Base-by-base conservation (phyloP, 495 filamentous ascomycete species). In the Massariosphaeria phaeospora region DNA sequence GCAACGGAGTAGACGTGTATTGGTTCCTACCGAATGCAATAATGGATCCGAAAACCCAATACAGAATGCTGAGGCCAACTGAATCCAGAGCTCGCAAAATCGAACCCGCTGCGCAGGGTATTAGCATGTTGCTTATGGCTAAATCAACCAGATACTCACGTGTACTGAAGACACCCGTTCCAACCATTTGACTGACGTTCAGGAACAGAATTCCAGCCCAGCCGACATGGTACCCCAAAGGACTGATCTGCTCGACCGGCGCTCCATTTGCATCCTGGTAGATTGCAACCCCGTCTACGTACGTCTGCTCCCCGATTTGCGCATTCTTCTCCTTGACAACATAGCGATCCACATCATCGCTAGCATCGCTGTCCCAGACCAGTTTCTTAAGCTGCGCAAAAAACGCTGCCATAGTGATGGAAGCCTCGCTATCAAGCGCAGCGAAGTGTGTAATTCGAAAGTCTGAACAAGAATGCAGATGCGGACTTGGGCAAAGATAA, bases 101-200 rank as follows among this genome's bases (percentile, higher is more conserved):
- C 1, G 42, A 48, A 9, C 52, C 44, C 4, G 52, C 52, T 55
- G 20, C 7, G n/a, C 17, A 9, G 3, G 3, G 18, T 48, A 27
- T 31, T 10, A 15, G 17, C 17, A 34, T 34, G 9, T 25, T 1
- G 2, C 15, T 12, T 43, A 15, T 34, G 3, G 24, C 20, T 10
- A 52, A n/a, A 10, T 21, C 21, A 42, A 33, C 5, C 13, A 40
- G 21, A 3, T 31, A 52, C 48, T 52, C 8, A 55, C 52, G 42
- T 17, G 42, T 48, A 31, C 42, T 55, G 17, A 55, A 48, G 11
- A 55, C 52, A 41, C 52, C 52, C 11, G 52, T 55, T 27, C 52
- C 52, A 20, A 55, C 24, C 52, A 55, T 55, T 29, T 55, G 42
- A n/a, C 42, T 47, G 11, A 55, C 26, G 21, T 55, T 55, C 31